Evolutionary conservation across 371 early-diverging fungal genomes (phyloP).

Genomic region (Syncephalastrum racemosum): DNA sequence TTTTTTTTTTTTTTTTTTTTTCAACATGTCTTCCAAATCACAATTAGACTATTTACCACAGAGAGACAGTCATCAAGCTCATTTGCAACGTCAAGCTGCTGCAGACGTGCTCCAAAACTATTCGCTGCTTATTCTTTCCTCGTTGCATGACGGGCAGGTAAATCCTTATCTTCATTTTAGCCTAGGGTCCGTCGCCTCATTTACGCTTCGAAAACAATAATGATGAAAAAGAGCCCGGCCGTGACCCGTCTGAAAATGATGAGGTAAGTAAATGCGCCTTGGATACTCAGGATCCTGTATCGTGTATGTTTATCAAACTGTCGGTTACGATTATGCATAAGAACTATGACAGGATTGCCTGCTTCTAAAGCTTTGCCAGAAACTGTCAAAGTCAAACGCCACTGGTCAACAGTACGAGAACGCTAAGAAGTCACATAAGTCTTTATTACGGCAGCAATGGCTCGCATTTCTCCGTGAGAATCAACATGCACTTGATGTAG

Average conservation of each 20-base stretch:
- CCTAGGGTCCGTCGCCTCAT: not conserved
- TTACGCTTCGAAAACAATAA: not conserved
- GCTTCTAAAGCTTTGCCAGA: not conserved
- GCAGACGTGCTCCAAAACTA: constrained; percentile 21
- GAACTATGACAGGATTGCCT: not conserved
- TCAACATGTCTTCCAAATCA: too few species aligned
- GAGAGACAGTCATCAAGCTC: constrained; percentile 12
- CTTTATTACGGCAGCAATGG: constrained; percentile 3
- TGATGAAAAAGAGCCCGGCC: constrained; percentile 15
- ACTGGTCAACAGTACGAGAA: too few species aligned
- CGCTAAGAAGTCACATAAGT: not conserved
- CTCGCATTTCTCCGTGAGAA: constrained; percentile 36
- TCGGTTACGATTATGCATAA: not conserved
- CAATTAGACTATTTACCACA: not conserved
- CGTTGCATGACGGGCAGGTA: constrained; percentile 19
- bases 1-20: too few species aligned
- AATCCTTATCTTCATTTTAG: not conserved
- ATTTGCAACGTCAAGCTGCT: constrained; percentile 16
- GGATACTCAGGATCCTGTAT: too few species aligned
- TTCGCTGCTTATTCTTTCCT: constrained; percentile 15
- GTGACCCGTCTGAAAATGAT: constrained; percentile 25
- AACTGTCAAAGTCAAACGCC: too few species aligned
- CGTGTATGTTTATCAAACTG: too few species aligned
- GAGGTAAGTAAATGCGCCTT: constrained; percentile 9
- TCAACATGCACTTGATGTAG: constrained; percentile 35